Evolutionary conservation across 2,329 filamentous ascomycete genomes (phyloP), one percentile per base, ranked within the genome.

Genomic region (Teratosphaeria gauchensis): DNA sequence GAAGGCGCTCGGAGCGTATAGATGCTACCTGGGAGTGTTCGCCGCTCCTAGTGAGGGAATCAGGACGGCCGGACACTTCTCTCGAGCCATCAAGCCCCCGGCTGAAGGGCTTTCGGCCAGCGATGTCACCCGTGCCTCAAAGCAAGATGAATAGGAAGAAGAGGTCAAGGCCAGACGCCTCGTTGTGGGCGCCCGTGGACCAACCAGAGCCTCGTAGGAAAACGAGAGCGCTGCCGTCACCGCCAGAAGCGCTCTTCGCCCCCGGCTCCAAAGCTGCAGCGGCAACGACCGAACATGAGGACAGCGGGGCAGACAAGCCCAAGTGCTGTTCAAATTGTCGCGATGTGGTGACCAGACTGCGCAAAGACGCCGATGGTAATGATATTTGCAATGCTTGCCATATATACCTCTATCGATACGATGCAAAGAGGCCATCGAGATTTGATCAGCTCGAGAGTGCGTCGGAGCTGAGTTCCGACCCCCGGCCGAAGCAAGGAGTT

Each of bases 271-370:
- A 48, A 48, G n/a, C 42, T 19, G 19, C 28, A 12, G 16, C 55
- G 14, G 16, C 33, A 3, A 24, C n/a, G 7, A 19, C 35, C 30
- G 51, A 54, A n/a, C 51, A 53, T 28, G 51, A 30, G n/a, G 51
- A 11, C 14, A 11, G 12, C 8, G 21, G 30, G 12, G 16, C 54
- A 7, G n/a, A 48, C n/a, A 56, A 59, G 12, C 46, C 59, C 19
- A 61, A 59, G 55, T 58, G 64, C 33, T 71, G 68, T 59, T 61
- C 56, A 60, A 69, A 71, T 56, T 71, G n/a, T n/a, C n/a, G 69
- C 59, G 61, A 62, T 32, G 58, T 64, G 56, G 65, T 62, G 14
- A 55, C 62, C 33, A 62, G 66, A 8, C 28, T 57, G 67, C 64
- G 65, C 16, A 60, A 56, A 21, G 67, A 66, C 1, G 67, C 68